Conservation (phyloP, 1,284 basidiomycete genomes). For the Sanguinoderma infundibulare region DNA sequence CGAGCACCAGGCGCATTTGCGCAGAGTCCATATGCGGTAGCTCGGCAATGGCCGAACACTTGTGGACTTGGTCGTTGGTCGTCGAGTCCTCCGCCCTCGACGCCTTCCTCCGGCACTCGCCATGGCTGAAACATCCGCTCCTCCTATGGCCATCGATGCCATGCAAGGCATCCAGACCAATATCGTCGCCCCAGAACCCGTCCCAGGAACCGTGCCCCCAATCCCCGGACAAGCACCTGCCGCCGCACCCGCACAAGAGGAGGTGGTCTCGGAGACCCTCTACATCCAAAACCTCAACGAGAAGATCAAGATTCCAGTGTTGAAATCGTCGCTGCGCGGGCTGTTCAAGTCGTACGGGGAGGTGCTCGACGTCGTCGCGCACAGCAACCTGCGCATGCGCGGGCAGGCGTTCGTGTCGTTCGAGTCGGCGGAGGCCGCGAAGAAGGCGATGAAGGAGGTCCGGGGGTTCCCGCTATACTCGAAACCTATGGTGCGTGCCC, state of each 20-base stretch:
- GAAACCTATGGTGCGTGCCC: slow-evolving; percentile 84
- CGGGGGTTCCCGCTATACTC: slow-evolving; percentile 95
- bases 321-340: slow-evolving; percentile 87
- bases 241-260: slow-evolving; percentile 35
- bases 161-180: slow-evolving; percentile 41
- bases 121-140: slow-evolving; percentile 45
- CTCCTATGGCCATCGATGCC: slow-evolving; percentile 34
- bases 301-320: slow-evolving; percentile 89
- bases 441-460: slow-evolving; percentile 91
- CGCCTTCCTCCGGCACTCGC: background rate
- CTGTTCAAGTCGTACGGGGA: slow-evolving; percentile 95
- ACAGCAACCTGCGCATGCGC: slow-evolving; percentile 93
- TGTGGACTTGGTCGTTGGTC: no score
- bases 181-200: slow-evolving; percentile 36
- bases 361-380: slow-evolving; percentile 93
- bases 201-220: no score
- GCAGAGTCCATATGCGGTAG: background rate
- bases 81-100: no score
- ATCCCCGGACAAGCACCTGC: slow-evolving; percentile 27
- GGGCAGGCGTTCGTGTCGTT: slow-evolving; percentile 99
- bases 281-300: slow-evolving; percentile 99
- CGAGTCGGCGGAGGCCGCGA: slow-evolving; percentile 77
- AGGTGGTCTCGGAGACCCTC: slow-evolving; percentile 79
- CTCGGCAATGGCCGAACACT: background rate
- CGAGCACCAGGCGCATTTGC: background rate